Evolutionary conservation across 495 filamentous ascomycete genomes (phyloP).

Genomic region (Penicillium ucsense): DNA sequence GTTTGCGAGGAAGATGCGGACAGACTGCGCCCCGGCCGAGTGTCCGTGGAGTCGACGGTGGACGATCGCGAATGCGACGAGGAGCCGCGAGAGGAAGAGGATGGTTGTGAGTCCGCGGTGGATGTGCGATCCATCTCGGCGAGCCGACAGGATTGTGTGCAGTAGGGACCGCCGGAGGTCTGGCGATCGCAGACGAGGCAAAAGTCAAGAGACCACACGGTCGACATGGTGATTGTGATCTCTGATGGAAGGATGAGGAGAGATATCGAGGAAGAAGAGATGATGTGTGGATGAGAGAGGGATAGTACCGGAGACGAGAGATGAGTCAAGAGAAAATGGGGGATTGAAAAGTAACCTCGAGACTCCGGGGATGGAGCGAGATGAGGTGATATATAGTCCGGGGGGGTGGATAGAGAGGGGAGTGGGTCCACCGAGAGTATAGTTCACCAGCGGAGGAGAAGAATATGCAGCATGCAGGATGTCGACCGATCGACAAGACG

Average conservation of each 20-base stretch:
- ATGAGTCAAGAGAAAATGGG: neutral
- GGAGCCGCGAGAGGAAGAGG: constrained; percentile 31
- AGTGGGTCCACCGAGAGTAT: no score
- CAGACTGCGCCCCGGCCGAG: constrained; percentile 29
- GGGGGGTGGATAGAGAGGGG: no score
- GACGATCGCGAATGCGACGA: constrained; percentile 28
- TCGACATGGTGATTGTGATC: constrained; percentile 44
- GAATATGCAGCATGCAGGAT: no score
- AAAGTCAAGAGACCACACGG: constrained; percentile 86
- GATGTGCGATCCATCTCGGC: constrained; percentile 70
- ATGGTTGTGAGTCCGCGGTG: constrained; percentile 20
- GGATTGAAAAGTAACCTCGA: no score
- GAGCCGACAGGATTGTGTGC: constrained; percentile 85
- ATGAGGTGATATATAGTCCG: no score
- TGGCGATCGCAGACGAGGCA: constrained; percentile 92
- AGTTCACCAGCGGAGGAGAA: no score
- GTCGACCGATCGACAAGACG: no score
- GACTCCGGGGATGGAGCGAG: no score
- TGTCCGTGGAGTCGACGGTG: constrained; percentile 12
- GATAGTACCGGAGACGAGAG: neutral
- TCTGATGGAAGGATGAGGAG: neutral
- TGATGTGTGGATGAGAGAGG: neutral
- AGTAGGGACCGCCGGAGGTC: constrained; percentile 69
- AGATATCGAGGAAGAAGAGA: neutral
- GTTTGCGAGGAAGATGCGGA: constrained; percentile 79